Evolutionary conservation across 345 rosid species (phyloP), one percentile per base, ranked within the genome.

Genomic region (Euphorbia pulcherrima): DNA sequence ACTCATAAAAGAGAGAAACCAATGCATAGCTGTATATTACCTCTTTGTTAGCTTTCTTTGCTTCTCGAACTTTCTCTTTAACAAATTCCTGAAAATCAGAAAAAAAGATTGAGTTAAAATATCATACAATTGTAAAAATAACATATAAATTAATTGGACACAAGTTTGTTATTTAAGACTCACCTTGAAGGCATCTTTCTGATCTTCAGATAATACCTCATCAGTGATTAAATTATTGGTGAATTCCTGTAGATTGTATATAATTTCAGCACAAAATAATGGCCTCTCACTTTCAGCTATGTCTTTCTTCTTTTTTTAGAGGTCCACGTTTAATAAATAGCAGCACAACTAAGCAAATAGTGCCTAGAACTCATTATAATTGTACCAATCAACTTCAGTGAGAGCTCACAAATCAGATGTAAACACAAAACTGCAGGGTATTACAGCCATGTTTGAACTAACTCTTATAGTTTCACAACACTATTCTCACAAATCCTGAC

Each of bases 181-280:
- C 74, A 87, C 97, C 90, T 82, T 87, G 74, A 95, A 90, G n/a
- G 87, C 87, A 44, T 92, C 94, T 82, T 82, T 90, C 68, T 89
- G 90, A 74, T 90, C 99, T 75, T 85, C 83, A 60, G 85, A n/a
- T 72, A 95, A 77, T 28, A 60, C 77, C 77, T 88, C 97, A 12
- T 75, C 92, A 77, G 83, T 68, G 6, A 95, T 72, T 79, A 84
- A 64, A 18, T 90, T 68, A 70, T 86, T 85, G 0, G 84, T 78
- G 77, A 90, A 90, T 72, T 91, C 97, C 97, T 95, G 72, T 65
- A 68, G 71, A 51, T 69, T 56, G 64, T 40, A 68, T 67, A 68
- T 50, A 20, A 56, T 8, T 51, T 60, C 63, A 80, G 62, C 33
- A 66, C 44, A 18, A 28, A 35, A 21, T 44, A 27, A 51, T 14